Evolutionary conservation across 1,139 yeast genomes (phyloP).

Genomic region (Candida anutae): DNA sequence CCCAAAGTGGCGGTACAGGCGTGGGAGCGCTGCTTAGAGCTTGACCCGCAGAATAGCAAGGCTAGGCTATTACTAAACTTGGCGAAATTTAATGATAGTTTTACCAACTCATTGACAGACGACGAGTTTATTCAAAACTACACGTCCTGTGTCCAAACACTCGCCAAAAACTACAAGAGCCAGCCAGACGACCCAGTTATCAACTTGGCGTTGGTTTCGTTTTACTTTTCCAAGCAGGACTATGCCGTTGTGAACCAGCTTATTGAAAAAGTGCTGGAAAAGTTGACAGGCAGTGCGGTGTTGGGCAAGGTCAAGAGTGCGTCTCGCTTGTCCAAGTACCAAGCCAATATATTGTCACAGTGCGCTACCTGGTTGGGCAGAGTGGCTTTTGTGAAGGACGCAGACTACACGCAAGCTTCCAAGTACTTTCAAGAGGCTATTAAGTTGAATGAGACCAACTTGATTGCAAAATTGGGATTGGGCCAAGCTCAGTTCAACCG

Average conservation of each 20-base stretch:
- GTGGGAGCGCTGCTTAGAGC: constrained; percentile 74
- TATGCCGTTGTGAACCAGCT: constrained; percentile 51
- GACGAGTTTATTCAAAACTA: constrained; percentile 48
- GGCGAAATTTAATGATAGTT: constrained; percentile 59
- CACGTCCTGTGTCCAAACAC: constrained; percentile 32
- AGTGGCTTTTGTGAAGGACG: constrained; percentile 51
- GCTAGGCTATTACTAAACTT: constrained; percentile 63
- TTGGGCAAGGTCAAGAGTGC: constrained; percentile 11
- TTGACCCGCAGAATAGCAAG: constrained; percentile 53
- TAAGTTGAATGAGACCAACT: constrained; percentile 51
- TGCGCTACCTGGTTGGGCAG: constrained; percentile 85
- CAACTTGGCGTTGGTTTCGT: constrained; percentile 41
- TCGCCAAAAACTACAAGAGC: constrained; percentile 21
- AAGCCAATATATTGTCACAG: constrained; percentile 51
- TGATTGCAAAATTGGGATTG: constrained; percentile 70
- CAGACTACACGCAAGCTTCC: constrained; percentile 63
- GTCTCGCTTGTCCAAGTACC: constrained; percentile 20
- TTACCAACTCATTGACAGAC: constrained; percentile 52
- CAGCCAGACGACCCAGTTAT: constrained; percentile 28
- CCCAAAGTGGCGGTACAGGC: constrained; percentile 67
- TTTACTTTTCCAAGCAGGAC: constrained; percentile 54
- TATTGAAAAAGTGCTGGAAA: constrained; percentile 41
- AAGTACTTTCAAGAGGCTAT: constrained; percentile 67
- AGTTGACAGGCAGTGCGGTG: constrained; percentile 21
- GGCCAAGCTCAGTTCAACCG: constrained; percentile 80